Evolutionary conservation across 2,329 filamentous ascomycete genomes (phyloP), one percentile per base, ranked within the genome.

Genomic region (Aspergillus hiratsukae): DNA sequence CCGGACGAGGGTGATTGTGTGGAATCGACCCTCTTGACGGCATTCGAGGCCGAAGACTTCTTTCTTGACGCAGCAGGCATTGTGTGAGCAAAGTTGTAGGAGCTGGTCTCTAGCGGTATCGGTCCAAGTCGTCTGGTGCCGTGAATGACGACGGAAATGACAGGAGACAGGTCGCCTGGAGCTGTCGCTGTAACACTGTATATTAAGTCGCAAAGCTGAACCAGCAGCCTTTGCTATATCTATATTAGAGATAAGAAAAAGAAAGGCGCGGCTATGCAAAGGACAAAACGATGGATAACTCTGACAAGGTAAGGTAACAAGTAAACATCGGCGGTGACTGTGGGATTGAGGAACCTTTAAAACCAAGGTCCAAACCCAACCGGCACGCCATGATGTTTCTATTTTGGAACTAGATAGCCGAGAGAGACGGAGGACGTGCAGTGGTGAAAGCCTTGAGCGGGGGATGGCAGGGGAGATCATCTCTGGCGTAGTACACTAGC

Each of bases 211-310:
- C 66, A 73, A 75, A 75, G 69, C 72, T 73, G 70, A 66, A 64
- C 74, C 73, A 69, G 73, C 73, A 75, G 73, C 67, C 65, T 72
- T 67, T 67, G 65, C 67, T 65, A 61, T 65, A 61, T 72, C 66
- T 72, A 69, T 46, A 65, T 63, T 62, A 64, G 49, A 55, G 60
- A 64, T 58, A 67, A 57, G 56, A 60, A 58, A 65, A 64, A 59
- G 62, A 63, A 68, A 66, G 64, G 62, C 61, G 62, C 62, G 55
- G 61, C 55, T 57, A 46, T 53, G 57, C 59, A 56, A 63, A 58
- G 57, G 56, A 64, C 50, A 58, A 60, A 55, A 56, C 59, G 58
- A 60, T 53, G 54, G 57, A 61, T 54, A 58, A 64, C 56, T 58
- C 57, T 56, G 53, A 51, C 46, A 50, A 28, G 52, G 54, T 52